A percentile compares a stretch with the other conserved stretches of the same genome.
Evolutionary conservation across 352 stramenopile genomes (phyloP).

Genomic region (Pythium oligandrum): DNA sequence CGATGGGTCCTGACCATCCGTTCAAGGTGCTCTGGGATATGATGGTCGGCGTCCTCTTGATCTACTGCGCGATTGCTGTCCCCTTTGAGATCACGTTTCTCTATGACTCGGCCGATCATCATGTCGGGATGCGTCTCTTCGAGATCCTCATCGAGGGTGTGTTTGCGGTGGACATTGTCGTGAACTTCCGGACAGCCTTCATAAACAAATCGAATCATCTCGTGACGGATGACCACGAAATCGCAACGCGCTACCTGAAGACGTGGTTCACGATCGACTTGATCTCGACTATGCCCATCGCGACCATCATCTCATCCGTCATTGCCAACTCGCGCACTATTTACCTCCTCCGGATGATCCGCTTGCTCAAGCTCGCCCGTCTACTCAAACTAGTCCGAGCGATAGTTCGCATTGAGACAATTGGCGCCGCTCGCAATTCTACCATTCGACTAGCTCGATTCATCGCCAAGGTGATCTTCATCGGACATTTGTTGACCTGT

Average conservation of each 20-base stretch:
- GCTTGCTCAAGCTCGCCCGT: constrained; percentile 80
- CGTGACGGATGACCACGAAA: constrained; percentile 15
- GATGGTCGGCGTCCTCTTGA: constrained; percentile 30
- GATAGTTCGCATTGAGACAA: constrained; percentile 43
- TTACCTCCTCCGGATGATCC: constrained; percentile 57
- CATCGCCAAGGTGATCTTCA: constrained; percentile 57
- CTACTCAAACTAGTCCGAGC: constrained; percentile 85
- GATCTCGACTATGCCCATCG: constrained; percentile 55
- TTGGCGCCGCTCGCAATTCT: constrained; percentile 43
- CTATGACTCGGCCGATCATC: constrained; percentile 12
- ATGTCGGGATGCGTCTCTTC: constrained; percentile 18
- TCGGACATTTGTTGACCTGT: constrained; percentile 51
- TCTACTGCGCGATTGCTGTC: constrained; percentile 54
- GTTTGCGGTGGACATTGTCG: constrained; percentile 51
- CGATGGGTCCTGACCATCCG: constrained; percentile 46
- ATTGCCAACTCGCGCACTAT: constrained; percentile 22
- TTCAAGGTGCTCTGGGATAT: constrained; percentile 53
- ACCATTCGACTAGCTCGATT: constrained; percentile 51
- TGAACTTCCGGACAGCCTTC: constrained; percentile 51
- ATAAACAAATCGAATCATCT: constrained; percentile 30
- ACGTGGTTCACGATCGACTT: constrained; percentile 74
- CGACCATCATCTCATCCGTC: constrained; percentile 23
- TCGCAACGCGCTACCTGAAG: constrained; percentile 47
- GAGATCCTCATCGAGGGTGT: constrained; percentile 39
- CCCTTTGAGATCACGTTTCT: constrained; percentile 67